phyloP scores from a whole-genome alignment of 257 asterid species.

The Thymus mandschuricus region DNA sequence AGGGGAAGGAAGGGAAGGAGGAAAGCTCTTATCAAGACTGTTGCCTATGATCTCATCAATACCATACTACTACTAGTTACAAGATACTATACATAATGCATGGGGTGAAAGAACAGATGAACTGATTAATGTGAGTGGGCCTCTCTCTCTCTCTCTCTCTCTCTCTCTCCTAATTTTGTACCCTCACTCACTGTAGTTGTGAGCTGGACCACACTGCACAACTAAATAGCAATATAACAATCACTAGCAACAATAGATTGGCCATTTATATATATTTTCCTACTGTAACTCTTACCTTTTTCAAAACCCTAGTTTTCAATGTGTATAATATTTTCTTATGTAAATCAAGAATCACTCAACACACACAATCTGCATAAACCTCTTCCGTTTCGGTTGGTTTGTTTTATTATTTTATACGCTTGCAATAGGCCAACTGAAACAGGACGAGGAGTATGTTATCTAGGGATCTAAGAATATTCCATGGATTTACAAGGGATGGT shows the following conservation, averaged over 20 bases:
- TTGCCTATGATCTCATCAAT: conserved; percentile 73
- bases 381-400: too few species aligned
- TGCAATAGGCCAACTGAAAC: too few species aligned
- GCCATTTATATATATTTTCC: conserved; percentile 25
- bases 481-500: background rate
- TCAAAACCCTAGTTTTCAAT: background rate
- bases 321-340: background rate
- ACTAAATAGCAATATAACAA: conserved; percentile 43
- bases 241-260: conserved; percentile 40
- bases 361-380: background rate
- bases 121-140: conserved; percentile 71
- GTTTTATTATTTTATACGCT: too few species aligned
- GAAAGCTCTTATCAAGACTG: conserved; percentile 64
- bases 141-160: conserved; percentile 43
- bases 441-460: too few species aligned
- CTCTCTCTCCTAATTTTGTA: conserved; percentile 36
- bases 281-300: background rate
- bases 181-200: conserved; percentile 67
- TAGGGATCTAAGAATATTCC: background rate
- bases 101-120: conserved; percentile 67
- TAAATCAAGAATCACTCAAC: background rate
- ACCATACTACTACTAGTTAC: conserved; percentile 49
- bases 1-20: conserved; percentile 20
- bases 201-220: conserved; percentile 63
- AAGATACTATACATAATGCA: conserved; percentile 64